A percentile compares a stretch with the other conserved stretches of the same genome.
Conservation (phyloP, 805 yeast genomes). For the Candida multigemmis region DNA sequence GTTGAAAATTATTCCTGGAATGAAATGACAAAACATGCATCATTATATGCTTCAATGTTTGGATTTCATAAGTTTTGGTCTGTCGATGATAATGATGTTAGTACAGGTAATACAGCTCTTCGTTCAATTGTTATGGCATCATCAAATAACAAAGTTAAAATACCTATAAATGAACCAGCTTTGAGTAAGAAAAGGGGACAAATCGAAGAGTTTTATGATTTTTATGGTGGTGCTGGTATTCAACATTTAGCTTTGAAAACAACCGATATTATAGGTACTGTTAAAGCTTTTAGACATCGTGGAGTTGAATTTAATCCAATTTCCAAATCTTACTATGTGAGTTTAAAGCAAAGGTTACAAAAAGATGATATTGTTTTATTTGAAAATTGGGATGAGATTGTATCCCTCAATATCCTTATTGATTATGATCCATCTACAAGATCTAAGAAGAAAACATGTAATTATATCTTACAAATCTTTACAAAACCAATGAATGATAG, state of each 20-base stretch:
- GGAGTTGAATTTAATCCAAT: constrained; percentile 66
- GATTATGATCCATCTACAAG: constrained; percentile 58
- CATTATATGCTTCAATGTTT: constrained; percentile 50
- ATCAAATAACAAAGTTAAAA: constrained; percentile 51
- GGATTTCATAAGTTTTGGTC: constrained; percentile 81
- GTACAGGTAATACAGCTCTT: constrained; percentile 61
- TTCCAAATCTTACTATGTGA: constrained; percentile 48
- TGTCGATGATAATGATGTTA: constrained; percentile 70
- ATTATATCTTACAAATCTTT: constrained; percentile 75
- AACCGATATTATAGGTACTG: constrained; percentile 48
- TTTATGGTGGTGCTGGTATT: constrained; percentile 72
- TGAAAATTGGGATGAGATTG: constrained; percentile 45
- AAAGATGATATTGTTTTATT: constrained; percentile 33
- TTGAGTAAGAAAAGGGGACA: constrained; percentile 58
- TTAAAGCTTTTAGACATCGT: constrained; percentile 41
- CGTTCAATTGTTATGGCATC: constrained; percentile 73
- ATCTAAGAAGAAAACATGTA: constrained; percentile 22
- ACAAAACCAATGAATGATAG: constrained; percentile 69
- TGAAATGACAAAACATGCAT: constrained; percentile 49
- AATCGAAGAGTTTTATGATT: constrained; percentile 74
- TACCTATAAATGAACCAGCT: constrained; percentile 86
- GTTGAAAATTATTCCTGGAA: constrained; percentile 75
- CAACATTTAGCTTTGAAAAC: constrained; percentile 76
- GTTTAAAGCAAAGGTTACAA: constrained; percentile 36
- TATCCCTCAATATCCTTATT: constrained; percentile 51